These are phyloP conservation scores for Lolium rigidum DNA, from an alignment of 176 grass and related monocot genomes.

Conservation along the genomic window DNA sequence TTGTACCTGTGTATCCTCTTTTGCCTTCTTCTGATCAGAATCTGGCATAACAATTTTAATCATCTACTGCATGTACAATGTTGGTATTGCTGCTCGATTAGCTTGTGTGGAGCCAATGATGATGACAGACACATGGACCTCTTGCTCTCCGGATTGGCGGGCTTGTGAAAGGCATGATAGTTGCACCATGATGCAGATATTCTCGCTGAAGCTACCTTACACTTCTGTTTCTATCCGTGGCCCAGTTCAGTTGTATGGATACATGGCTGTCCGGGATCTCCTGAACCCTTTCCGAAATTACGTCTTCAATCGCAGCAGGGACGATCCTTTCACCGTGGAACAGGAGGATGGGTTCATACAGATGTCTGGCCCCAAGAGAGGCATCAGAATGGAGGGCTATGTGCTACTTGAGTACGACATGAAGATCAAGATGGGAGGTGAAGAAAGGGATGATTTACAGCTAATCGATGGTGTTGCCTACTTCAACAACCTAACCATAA, in stretches of 20 bases:
- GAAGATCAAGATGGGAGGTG: not conserved
- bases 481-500: not conserved
- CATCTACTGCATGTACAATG: not conserved
- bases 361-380: no score
- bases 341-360: no score
- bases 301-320: no score
- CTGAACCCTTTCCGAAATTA: not conserved
- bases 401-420: not conserved
- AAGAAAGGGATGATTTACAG: not conserved
- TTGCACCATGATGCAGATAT: slow-evolving; percentile 17
- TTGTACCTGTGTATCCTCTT: not conserved
- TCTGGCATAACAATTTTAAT: not conserved
- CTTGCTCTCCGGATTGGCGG: not conserved
- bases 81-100: not conserved
- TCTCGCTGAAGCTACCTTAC: slow-evolving; percentile 8
- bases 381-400: not conserved
- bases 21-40: not conserved
- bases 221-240: not conserved
- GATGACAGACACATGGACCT: not conserved
- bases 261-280: slow-evolving; percentile 2
- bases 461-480: not conserved
- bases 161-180: not conserved
- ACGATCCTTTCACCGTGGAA: no score
- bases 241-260: slow-evolving; percentile 14
- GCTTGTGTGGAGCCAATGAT: slow-evolving; percentile 2